phyloP scores from a whole-genome alignment of 805 yeast species.

The Teunomyces kruisii region DNA sequence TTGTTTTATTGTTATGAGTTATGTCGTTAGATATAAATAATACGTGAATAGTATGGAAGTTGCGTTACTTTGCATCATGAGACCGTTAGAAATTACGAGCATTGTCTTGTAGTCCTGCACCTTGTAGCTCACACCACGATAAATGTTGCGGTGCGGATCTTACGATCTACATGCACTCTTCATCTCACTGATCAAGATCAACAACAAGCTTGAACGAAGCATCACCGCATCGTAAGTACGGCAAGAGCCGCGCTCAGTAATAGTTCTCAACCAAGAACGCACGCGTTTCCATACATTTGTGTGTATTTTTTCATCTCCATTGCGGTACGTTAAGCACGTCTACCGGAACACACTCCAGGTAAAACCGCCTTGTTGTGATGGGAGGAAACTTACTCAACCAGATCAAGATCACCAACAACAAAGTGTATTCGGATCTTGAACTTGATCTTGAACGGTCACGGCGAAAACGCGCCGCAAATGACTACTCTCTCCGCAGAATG shows the following conservation, averaged over 20 bases:
- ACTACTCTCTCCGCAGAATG: constrained; percentile 19
- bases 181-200: neutral
- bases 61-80: no score
- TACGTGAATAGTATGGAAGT: neutral
- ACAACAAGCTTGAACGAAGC: neutral
- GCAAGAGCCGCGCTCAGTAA: neutral
- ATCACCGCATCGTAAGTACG: neutral
- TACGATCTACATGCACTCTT: neutral
- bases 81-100: neutral
- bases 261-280: no score
- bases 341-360: neutral
- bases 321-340: neutral
- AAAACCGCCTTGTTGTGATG: constrained; percentile 5
- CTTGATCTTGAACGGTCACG: constrained; percentile 21
- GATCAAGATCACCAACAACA: constrained; percentile 30
- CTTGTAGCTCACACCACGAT: neutral
- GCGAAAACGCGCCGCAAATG: constrained; percentile 13
- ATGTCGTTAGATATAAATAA: constrained; percentile 4
- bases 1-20: constrained; percentile 3
- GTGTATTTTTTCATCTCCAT: neutral
- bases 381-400: constrained; percentile 20
- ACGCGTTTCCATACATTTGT: neutral
- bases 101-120: no score
- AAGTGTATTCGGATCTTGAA: constrained; percentile 22
- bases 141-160: neutral